Percentiles rank a stretch among this genome's conserved stretches.
Conservation (phyloP, 345 rosid species). For the Camelina sativa region DNA sequence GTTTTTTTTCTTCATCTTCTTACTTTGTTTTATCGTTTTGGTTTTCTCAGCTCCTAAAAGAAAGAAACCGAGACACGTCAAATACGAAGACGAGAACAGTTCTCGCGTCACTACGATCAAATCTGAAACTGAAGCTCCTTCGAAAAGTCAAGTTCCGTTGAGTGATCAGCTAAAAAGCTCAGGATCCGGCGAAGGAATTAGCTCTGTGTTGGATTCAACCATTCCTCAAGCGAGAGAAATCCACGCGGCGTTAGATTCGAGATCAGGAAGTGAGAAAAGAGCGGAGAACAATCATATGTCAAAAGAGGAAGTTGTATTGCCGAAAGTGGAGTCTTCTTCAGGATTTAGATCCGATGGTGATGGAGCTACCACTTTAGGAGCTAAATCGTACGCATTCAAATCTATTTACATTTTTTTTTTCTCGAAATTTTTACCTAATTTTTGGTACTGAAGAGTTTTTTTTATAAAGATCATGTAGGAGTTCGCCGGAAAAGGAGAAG, state of each 20-base stretch:
- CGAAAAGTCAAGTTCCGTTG: conserved; percentile 51
- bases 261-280: conserved; percentile 51
- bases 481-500: conserved; percentile 55
- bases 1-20: neutral
- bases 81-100: conserved; percentile 80
- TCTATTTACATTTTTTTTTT: neutral
- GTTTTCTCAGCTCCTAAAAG: conserved; percentile 85
- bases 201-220: conserved; percentile 45
- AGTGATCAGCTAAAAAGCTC: conserved; percentile 52
- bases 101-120: conserved; percentile 58
- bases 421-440: neutral
- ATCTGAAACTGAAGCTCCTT: conserved; percentile 59
- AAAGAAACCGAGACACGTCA: conserved; percentile 83
- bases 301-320: conserved; percentile 62
- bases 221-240: conserved; percentile 40
- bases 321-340: conserved; percentile 60
- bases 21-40: conserved; percentile 3
- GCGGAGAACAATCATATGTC: conserved; percentile 43
- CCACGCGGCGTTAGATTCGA: conserved; percentile 44
- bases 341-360: conserved; percentile 60
- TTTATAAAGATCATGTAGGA: conserved; percentile 39
- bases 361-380: conserved; percentile 45
- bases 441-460: conserved; percentile 6
- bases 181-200: conserved; percentile 56
- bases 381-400: conserved; percentile 62